These are phyloP conservation scores for Letharia lupina DNA, from an alignment of 495 filamentous ascomycete genomes.

Conservation along the genomic window DNA sequence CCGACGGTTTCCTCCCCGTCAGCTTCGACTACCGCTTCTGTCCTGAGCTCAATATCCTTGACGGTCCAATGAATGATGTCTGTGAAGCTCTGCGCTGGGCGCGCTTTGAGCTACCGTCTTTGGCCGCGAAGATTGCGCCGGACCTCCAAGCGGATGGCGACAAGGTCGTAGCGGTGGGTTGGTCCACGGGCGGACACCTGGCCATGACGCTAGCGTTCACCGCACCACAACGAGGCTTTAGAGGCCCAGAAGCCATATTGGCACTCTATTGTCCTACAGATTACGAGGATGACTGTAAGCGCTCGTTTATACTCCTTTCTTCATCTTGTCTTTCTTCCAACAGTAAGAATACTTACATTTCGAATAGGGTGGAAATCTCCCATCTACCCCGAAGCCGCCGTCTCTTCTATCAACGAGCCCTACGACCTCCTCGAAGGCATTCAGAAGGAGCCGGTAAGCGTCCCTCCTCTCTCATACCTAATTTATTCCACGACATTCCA, in stretches of 20 bases:
- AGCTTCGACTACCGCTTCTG: conserved; percentile 50
- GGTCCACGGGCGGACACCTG: conserved; percentile 46
- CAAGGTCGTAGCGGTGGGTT: conserved; percentile 39
- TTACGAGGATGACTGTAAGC: conserved; percentile 25
- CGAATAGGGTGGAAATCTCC: no score
- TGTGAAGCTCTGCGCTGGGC: neutral
- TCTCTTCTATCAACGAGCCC: no score
- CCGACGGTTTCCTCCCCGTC: conserved; percentile 41
- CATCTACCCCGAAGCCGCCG: no score
- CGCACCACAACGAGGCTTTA: conserved; percentile 24
- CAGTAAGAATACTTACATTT: no score
- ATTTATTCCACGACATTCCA: neutral
- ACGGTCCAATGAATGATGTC: conserved; percentile 30
- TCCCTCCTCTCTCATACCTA: neutral
- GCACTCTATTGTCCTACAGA: conserved; percentile 50
- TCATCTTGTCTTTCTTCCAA: no score
- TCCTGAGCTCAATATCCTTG: conserved; percentile 40
- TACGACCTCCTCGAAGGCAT: no score
- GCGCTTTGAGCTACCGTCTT: conserved; percentile 28
- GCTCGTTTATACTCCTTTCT: no score
- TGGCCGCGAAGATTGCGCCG: neutral
- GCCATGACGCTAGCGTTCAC: conserved; percentile 45
- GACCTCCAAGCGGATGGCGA: conserved; percentile 34
- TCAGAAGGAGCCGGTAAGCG: no score
- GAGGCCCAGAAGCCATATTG: conserved; percentile 42